phyloP scores from a whole-genome alignment of 2,329 filamentous ascomycete species.

The Calycina herbarum region DNA sequence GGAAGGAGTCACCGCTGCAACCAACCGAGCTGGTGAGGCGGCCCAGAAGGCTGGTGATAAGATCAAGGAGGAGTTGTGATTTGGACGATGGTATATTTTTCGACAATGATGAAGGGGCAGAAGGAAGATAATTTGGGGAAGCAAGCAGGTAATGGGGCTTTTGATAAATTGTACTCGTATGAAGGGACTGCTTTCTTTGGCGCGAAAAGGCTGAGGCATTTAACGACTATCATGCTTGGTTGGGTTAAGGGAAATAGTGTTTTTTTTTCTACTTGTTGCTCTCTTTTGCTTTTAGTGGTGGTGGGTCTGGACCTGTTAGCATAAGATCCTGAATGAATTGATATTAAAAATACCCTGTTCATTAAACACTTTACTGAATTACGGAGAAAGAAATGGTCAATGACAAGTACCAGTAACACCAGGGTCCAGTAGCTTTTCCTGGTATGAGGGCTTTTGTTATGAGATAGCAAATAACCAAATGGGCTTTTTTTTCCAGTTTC shows the following conservation, averaged over 20 bases:
- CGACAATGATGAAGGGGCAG: neutral
- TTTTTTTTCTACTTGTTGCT: neutral
- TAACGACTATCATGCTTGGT: constrained; percentile 4
- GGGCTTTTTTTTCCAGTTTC: too few species aligned
- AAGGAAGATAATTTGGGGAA: neutral
- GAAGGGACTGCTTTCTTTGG: neutral
- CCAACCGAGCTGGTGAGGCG: constrained; percentile 39
- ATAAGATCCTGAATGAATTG: neutral
- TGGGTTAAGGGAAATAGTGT: neutral
- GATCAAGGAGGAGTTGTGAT: constrained; percentile 40
- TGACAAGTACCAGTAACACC: too few species aligned
- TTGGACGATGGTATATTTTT: neutral
- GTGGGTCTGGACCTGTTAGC: neutral
- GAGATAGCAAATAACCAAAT: too few species aligned
- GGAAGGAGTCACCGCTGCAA: constrained; percentile 37
- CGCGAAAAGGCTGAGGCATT: neutral
- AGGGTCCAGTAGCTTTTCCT: too few species aligned
- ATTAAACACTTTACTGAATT: too few species aligned
- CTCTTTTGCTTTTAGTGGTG: neutral
- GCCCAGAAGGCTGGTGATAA: constrained; percentile 37
- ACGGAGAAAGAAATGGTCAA: too few species aligned
- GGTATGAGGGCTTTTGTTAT: too few species aligned
- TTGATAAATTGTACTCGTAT: constrained; percentile 5
- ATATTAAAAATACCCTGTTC: neutral
- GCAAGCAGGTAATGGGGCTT: neutral